phyloP scores from a whole-genome alignment of 2,329 filamentous ascomycete genomes.

The Penicillium sp. region DNA sequence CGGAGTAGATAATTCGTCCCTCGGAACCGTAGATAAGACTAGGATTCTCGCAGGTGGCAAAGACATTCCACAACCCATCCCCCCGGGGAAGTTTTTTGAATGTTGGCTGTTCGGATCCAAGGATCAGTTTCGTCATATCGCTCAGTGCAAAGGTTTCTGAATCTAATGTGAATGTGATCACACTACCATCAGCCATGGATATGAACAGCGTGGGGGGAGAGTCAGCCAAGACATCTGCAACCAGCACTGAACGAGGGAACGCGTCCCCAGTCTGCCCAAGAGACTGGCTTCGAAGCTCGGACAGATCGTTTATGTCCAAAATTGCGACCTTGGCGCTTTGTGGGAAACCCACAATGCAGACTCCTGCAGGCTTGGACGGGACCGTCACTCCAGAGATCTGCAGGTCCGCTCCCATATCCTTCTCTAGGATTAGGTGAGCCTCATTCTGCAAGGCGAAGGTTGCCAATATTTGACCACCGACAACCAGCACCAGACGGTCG shows the following conservation, averaged over 20 bases:
- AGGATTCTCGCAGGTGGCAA: conserved; percentile 89
- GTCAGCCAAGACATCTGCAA: conserved; percentile 65
- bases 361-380: conserved; percentile 54
- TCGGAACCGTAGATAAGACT: conserved; percentile 89
- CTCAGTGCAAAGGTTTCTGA: conserved; percentile 57
- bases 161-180: conserved; percentile 75
- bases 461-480: conserved; percentile 67
- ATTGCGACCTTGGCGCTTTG: conserved; percentile 73
- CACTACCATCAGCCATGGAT: conserved; percentile 85
- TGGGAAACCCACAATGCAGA: conserved; percentile 84
- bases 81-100: conserved; percentile 70
- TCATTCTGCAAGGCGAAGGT: conserved; percentile 59
- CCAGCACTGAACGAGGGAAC: conserved; percentile 72
- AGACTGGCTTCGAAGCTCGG: conserved; percentile 59
- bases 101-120: conserved; percentile 78
- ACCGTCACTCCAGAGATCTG: conserved; percentile 83
- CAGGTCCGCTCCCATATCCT: conserved; percentile 58
- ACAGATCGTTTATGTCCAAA: conserved; percentile 60
- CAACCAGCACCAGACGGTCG: conserved; percentile 63
- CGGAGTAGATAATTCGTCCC: conserved; percentile 83
- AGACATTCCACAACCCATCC: conserved; percentile 67
- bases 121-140: conserved; percentile 69
- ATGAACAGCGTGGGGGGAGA: conserved; percentile 74
- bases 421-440: conserved; percentile 53
- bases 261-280: conserved; percentile 63